Conservation (phyloP, 257 asterid genomes). For the Gentiana straminea region DNA sequence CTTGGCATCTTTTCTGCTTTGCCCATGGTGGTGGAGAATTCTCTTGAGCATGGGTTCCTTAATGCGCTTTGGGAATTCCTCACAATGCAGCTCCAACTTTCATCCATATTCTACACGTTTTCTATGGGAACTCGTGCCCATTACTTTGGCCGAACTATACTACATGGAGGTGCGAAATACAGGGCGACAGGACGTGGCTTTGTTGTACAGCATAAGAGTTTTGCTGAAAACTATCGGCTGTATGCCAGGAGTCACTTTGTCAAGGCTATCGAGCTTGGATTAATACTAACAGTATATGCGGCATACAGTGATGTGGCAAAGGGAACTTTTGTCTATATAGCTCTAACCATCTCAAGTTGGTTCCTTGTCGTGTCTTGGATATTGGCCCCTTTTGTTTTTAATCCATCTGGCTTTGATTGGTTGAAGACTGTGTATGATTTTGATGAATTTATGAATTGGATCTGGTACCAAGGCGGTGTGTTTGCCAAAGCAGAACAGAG, state of each 20-base stretch:
- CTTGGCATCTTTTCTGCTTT: conserved; percentile 89
- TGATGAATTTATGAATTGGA: conserved; percentile 93
- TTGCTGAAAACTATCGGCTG: conserved; percentile 78
- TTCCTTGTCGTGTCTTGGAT: conserved; percentile 91
- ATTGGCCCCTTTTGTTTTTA: conserved; percentile 80
- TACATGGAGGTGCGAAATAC: conserved; percentile 97
- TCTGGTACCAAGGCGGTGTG: conserved; percentile 91
- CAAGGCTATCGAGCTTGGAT: conserved; percentile 92
- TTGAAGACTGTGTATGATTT: conserved; percentile 88
- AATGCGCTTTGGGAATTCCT: conserved; percentile 85
- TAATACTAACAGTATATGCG: conserved; percentile 86
- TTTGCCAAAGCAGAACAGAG: conserved; percentile 89
- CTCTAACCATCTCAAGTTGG: conserved; percentile 92
- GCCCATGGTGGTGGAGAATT: conserved; percentile 94
- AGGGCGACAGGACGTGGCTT: conserved; percentile 99
- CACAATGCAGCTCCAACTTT: conserved; percentile 96
- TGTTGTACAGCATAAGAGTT: conserved; percentile 92
- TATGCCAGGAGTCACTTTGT: conserved; percentile 96
- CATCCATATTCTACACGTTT: conserved; percentile 87
- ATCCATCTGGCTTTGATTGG: conserved; percentile 98
- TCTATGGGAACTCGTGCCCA: conserved; percentile 99
- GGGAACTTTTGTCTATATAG: conserved; percentile 79
- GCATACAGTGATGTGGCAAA: conserved; percentile 77
- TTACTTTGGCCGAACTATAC: conserved; percentile 93
- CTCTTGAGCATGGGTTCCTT: conserved; percentile 96